Conservation (phyloP, 2,329 filamentous ascomycete species). For the Penicillium hesseltinei region DNA sequence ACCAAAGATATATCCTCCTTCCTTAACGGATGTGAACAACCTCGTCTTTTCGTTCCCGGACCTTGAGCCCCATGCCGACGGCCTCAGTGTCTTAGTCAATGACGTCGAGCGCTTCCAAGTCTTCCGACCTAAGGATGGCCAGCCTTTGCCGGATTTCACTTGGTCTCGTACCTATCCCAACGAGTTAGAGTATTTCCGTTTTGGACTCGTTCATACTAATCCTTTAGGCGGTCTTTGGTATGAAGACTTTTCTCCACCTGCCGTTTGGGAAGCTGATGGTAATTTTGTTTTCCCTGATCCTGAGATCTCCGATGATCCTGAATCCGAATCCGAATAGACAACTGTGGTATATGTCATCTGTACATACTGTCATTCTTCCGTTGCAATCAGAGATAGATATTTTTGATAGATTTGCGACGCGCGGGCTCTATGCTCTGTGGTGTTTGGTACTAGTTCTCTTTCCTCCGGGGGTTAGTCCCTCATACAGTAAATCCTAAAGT, state of each 20-base stretch:
- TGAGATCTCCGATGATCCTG: neutral
- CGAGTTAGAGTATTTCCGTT: conserved; percentile 44
- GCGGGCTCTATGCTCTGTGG: neutral
- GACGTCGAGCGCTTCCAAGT: conserved; percentile 59
- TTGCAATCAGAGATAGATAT: neutral
- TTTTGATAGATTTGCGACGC: neutral
- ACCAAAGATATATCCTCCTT: conserved; percentile 29
- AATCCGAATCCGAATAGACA: conserved; percentile 1
- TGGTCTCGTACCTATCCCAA: conserved; percentile 34
- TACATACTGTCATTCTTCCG: neutral
- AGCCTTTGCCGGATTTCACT: conserved; percentile 27
- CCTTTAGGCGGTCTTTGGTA: conserved; percentile 40
- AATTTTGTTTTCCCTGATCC: conserved; percentile 16
- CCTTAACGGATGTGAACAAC: conserved; percentile 24
- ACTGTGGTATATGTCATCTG: neutral
- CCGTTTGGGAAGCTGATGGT: conserved; percentile 9
- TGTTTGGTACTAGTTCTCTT: neutral
- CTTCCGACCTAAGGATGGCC: conserved; percentile 45
- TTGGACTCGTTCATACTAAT: conserved; percentile 41
- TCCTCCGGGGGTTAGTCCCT: neutral
- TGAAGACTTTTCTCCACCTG: conserved; percentile 38
- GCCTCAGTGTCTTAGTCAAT: conserved; percentile 59
- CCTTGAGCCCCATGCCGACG: conserved; percentile 44
- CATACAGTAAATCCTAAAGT: neutral
- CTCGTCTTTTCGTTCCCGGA: conserved; percentile 39